Evolutionary conservation across 2,329 filamentous ascomycete species (phyloP).

Genomic region (Hypoxylon sp.): DNA sequence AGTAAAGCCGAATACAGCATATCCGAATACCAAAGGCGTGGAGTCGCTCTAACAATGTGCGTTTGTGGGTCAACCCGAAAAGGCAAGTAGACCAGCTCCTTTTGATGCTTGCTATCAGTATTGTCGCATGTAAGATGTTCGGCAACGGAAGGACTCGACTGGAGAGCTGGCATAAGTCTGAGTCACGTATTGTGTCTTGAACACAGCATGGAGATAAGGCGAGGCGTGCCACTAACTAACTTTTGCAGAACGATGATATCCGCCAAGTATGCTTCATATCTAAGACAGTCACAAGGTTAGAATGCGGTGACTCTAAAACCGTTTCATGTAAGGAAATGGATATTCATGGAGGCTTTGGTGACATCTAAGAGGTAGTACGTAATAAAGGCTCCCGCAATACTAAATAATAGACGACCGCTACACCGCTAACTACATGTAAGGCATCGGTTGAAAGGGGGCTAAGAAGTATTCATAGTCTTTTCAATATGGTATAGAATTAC

Average conservation of each 20-base stretch:
- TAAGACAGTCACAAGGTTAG: background rate
- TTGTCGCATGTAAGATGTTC: background rate
- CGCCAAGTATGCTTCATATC: background rate
- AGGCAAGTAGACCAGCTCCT: background rate
- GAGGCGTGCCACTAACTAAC: background rate
- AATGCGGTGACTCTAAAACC: background rate
- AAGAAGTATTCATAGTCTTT: background rate
- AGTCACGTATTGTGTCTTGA: background rate
- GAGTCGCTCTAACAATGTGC: background rate
- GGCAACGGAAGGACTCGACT: background rate
- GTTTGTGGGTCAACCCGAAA: background rate
- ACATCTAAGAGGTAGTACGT: background rate
- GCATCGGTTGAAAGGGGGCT: background rate
- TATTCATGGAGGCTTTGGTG: background rate
- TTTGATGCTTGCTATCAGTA: background rate
- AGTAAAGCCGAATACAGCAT: background rate
- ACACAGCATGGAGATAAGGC: background rate
- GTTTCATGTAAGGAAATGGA: background rate
- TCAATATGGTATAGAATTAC: background rate
- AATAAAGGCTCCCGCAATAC: background rate
- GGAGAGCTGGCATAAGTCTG: background rate
- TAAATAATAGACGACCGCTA: background rate
- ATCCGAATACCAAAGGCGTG: background rate
- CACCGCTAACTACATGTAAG: background rate
- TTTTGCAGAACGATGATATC: background rate